Percentiles rank a stretch among this genome's conserved stretches.
Evolutionary conservation across 2,329 filamentous ascomycete genomes (phyloP).

Genomic region (Purpureocillium lavendulum): DNA sequence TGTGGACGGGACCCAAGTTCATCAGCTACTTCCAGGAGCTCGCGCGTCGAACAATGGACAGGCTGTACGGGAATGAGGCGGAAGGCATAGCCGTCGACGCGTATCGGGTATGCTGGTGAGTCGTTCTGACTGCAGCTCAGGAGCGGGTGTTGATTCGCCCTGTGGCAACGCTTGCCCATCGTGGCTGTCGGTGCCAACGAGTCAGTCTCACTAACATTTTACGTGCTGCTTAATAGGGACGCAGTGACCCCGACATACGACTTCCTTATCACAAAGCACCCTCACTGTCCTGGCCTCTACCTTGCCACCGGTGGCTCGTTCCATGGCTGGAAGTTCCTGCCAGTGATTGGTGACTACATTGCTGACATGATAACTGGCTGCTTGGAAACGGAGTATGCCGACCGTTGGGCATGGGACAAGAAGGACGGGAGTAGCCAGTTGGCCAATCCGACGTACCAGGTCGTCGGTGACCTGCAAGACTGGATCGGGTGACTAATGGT

Average conservation of each 20-base stretch:
- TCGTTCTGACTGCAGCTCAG: constrained; percentile 2
- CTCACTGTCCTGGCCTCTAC: constrained; percentile 42
- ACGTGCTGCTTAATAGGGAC: constrained; percentile 35
- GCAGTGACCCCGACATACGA: constrained; percentile 54
- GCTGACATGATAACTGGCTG: constrained; percentile 36
- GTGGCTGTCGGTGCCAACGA: no score
- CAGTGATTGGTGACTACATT: constrained; percentile 52
- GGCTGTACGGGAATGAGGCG: constrained; percentile 32
- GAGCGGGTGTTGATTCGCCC: no score
- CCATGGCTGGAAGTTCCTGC: constrained; percentile 58
- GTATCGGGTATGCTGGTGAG: constrained; percentile 39
- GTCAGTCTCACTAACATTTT: background rate
- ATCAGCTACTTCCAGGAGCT: constrained; percentile 35
- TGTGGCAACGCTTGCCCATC: no score
- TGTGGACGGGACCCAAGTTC: constrained; percentile 29
- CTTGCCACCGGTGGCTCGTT: constrained; percentile 56
- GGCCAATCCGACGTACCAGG: constrained; percentile 32
- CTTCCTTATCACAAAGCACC: constrained; percentile 48
- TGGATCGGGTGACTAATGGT: constrained; percentile 24
- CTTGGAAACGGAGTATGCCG: constrained; percentile 25
- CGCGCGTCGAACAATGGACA: constrained; percentile 26
- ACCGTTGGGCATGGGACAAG: constrained; percentile 38
- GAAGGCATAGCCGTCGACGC: constrained; percentile 28
- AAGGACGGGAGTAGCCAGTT: constrained; percentile 29
- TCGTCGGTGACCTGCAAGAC: constrained; percentile 30